Conservation (phyloP, 176 grass and related monocot genomes). For the Triticum urartu region DNA sequence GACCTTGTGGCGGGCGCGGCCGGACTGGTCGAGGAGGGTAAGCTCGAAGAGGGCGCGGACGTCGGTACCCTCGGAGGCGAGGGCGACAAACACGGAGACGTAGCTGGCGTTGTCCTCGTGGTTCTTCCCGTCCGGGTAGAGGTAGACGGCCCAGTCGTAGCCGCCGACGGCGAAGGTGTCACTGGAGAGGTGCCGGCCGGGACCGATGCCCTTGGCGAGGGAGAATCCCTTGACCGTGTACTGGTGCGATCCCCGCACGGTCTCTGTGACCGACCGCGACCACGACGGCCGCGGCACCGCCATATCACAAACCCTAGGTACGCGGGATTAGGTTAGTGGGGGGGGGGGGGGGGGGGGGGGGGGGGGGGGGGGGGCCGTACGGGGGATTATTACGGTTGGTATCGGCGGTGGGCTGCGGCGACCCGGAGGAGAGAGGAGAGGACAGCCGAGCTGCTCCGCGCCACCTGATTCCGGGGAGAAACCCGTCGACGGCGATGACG, state of each 20-base stretch:
- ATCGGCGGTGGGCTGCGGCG: not conserved
- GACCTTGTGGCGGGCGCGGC: slow-evolving; percentile 66
- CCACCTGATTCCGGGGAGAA: not conserved
- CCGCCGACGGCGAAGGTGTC: slow-evolving; percentile 78
- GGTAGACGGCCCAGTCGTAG: slow-evolving; percentile 77
- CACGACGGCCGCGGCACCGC: slow-evolving; percentile 41
- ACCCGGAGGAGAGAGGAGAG: not conserved
- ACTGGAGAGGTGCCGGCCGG: slow-evolving; percentile 64
- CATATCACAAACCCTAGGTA: slow-evolving; percentile 56
- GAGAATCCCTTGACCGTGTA: slow-evolving; percentile 82
- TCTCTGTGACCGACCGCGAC: slow-evolving; percentile 66
- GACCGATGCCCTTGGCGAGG: slow-evolving; percentile 77
- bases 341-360: not conserved
- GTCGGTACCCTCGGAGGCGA: slow-evolving; percentile 74
- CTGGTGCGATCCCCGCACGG: slow-evolving; percentile 72
- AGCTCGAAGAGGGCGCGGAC: slow-evolving; percentile 86
- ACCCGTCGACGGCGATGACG: not conserved
- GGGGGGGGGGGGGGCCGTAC: not conserved
- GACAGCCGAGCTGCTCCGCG: not conserved
- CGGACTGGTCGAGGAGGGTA: slow-evolving; percentile 77
- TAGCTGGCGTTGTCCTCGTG: slow-evolving; percentile 69
- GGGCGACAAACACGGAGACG: slow-evolving; percentile 83
- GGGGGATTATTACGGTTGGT: not conserved
- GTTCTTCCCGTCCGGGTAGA: slow-evolving; percentile 87
- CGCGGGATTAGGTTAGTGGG: not conserved